Base-by-base conservation (phyloP, 2,329 filamentous ascomycete species). In the Aspergillus ochraceus region DNA sequence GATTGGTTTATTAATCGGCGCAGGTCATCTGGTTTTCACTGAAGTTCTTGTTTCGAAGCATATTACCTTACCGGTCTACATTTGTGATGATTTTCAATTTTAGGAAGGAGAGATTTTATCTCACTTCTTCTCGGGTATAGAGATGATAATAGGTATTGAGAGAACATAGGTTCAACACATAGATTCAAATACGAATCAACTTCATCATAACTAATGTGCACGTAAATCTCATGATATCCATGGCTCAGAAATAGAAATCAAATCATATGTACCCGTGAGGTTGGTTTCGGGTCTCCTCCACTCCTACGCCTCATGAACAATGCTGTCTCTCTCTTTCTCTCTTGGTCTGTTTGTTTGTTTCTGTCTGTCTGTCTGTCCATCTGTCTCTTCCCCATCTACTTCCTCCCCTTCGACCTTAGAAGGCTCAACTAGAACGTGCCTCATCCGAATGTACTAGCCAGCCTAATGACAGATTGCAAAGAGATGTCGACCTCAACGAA, bases 291-390 rank as follows among this genome's bases (percentile, higher is more conserved):
- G 17, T 42, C 14, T 49, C 36, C 42, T 32, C 26, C 30, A 36
- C 52, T 49, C 55, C 57, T 63, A 65, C 59, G 58, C 57, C 55
- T 53, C 55, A 55, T 56, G 32, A 47, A 59, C 55, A 22, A 47
- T 12, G 45, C 30, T 51, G 39, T 42, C 5, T 42, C 17, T 42
- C 12, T 42, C 6, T 42, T 1, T 42, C 14, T 42, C 17, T 42
- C 14, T 42, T 4, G n/a, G 14, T 42, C 36, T 19, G 36, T n/a
- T 6, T 24, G 24, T 24, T 24, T 24, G 24, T 24, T 24, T 32
- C 30, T 42, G 36, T 42, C 17, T 42, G 36, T 42, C 5, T 42
- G 14, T 42, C 36, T 42, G 32, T 39, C n/a, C n/a, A n/a, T n/a
- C n/a, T n/a, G 14, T 42, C 6, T n/a, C 32, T 36, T 36, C 32